Conservation (phyloP, 352 stramenopile genomes). For the Phytophthora lateralis region DNA sequence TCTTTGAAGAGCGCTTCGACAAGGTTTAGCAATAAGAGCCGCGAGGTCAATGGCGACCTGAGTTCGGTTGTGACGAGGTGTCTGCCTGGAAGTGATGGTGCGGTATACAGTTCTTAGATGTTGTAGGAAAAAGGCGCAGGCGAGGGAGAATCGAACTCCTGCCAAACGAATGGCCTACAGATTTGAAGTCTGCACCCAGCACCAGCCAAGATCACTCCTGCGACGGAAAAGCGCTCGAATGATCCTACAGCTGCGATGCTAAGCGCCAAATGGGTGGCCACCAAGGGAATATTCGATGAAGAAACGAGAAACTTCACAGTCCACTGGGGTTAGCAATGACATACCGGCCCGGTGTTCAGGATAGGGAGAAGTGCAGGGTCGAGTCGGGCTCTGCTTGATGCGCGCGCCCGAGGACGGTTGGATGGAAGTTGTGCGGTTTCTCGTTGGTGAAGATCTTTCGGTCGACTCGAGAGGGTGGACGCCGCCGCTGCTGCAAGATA, state of each 20-base stretch:
- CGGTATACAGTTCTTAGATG: constrained; percentile 16
- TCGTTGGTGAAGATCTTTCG: neutral
- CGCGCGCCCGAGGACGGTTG: too few species aligned
- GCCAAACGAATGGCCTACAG: constrained; percentile 89
- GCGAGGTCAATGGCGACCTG: neutral
- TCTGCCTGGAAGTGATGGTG: too few species aligned
- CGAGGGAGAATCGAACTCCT: constrained; percentile 93
- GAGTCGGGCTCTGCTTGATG: too few species aligned
- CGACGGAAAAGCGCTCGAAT: constrained; percentile 1
- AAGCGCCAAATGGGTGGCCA: neutral
- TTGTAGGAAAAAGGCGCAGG: constrained; percentile 69
- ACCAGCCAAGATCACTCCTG: constrained; percentile 91
- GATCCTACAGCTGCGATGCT: neutral
- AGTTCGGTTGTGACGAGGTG: too few species aligned
- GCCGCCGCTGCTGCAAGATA: too few species aligned
- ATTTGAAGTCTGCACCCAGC: constrained; percentile 93
- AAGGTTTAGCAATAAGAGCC: too few species aligned
- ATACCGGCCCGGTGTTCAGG: too few species aligned
- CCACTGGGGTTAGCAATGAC: too few species aligned
- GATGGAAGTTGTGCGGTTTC: neutral
- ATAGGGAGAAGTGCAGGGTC: too few species aligned
- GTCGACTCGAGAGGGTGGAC: neutral
- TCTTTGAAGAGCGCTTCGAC: too few species aligned
- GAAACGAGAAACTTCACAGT: too few species aligned
- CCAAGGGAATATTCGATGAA: too few species aligned